phyloP scores from a whole-genome alignment of 2,329 filamentous ascomycete genomes.

The Aureobasidium sp. region DNA sequence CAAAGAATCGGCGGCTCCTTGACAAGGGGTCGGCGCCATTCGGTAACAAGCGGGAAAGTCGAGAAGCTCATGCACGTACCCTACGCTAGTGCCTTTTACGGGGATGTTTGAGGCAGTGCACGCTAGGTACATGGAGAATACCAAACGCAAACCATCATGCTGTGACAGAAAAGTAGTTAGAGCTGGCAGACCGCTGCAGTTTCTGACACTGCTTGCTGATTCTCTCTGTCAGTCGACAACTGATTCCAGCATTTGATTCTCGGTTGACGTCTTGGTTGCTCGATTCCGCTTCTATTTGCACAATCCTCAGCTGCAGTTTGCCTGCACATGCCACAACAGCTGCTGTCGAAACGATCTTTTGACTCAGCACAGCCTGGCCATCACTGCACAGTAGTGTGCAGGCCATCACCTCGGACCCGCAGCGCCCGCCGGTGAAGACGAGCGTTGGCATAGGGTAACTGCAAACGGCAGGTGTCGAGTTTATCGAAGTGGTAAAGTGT shows the following conservation, averaged over 20 bases:
- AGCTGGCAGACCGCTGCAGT: neutral
- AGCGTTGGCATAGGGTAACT: neutral
- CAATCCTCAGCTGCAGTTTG: no score
- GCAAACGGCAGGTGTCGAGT: slow-evolving; percentile 2
- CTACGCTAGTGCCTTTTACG: neutral
- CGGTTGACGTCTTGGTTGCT: no score
- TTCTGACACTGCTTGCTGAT: slow-evolving; percentile 2
- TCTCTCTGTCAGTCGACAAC: neutral
- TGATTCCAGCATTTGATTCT: neutral
- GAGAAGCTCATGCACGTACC: no score
- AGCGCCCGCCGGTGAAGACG: slow-evolving; percentile 2
- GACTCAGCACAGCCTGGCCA: slow-evolving; percentile 8
- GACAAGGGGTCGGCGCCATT: slow-evolving; percentile 11
- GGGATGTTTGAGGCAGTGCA: slow-evolving; percentile 9
- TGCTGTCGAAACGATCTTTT: slow-evolving; percentile 12
- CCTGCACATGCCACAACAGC: no score
- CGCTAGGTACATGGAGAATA: neutral
- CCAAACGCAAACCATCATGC: neutral
- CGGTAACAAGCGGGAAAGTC: slow-evolving; percentile 6
- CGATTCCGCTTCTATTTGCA: no score
- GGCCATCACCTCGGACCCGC: neutral
- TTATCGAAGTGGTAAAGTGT: slow-evolving; percentile 17
- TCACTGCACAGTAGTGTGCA: neutral
- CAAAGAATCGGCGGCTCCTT: neutral
- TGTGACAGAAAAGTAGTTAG: neutral